These are phyloP conservation scores for Phyllosticta paracitricarpa DNA, from an alignment of 2,329 filamentous ascomycete genomes.

Conservation along the genomic window DNA sequence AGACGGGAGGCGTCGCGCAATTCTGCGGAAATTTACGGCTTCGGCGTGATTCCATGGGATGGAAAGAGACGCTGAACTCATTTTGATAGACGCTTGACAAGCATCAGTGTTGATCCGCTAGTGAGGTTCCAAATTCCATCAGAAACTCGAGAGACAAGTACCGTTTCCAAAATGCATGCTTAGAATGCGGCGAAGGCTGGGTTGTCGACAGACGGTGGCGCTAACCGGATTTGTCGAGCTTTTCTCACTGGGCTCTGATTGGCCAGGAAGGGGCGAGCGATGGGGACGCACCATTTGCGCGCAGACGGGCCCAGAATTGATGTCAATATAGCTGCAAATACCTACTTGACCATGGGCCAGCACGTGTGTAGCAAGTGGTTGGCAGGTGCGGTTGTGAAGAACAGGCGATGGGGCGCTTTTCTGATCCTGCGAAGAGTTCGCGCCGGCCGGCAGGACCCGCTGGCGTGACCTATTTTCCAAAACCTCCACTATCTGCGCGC, in stretches of 20 bases:
- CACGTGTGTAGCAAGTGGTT: not conserved
- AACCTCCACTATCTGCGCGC: conserved; percentile 13
- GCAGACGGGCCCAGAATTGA: not conserved
- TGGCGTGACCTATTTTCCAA: conserved; percentile 8
- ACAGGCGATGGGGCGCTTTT: not conserved
- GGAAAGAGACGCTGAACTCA: too few species aligned
- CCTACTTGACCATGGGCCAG: not conserved
- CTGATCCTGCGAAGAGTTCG: not conserved
- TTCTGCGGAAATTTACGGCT: too few species aligned
- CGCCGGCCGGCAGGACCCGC: not conserved
- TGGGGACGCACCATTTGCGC: not conserved
- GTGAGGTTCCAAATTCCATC: not conserved
- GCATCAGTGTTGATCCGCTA: too few species aligned
- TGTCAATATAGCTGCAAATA: not conserved
- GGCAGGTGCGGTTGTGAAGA: not conserved
- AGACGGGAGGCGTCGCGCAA: too few species aligned
- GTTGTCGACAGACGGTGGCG: not conserved
- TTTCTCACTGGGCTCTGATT: conserved; percentile 5
- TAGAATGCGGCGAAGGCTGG: not conserved
- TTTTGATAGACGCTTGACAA: too few species aligned
- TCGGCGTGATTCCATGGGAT: too few species aligned
- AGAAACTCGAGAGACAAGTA: not conserved
- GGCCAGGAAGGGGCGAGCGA: not conserved
- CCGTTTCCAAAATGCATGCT: not conserved
- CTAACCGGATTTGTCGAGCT: conserved; percentile 4